phyloP scores from a whole-genome alignment of 768 basidiomycete genomes.

The Stropharia rugosoannulata region DNA sequence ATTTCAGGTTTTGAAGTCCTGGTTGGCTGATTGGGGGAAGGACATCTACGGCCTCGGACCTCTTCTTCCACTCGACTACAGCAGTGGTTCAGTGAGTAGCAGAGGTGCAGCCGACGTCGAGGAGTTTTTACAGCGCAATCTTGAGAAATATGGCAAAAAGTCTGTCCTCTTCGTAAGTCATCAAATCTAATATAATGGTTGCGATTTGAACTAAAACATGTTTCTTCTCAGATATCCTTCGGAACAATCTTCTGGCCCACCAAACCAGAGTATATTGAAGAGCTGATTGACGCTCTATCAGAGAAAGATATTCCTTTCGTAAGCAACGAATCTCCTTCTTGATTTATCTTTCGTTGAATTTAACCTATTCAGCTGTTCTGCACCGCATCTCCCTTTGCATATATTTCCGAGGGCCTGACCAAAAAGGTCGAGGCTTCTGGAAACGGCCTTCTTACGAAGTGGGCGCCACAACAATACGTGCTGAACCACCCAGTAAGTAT shows the following conservation, averaged over 20 bases:
- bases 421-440: conserved; percentile 11
- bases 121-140: conserved; percentile 6
- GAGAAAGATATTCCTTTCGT: conserved; percentile 17
- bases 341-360: not conserved
- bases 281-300: conserved; percentile 9
- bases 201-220: not conserved
- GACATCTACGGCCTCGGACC: conserved; percentile 8
- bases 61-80: conserved; percentile 5
- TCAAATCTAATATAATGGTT: not conserved
- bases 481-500: conserved; percentile 9
- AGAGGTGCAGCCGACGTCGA: conserved; percentile 4
- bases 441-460: conserved; percentile 5
- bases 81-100: not conserved
- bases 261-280: conserved; percentile 11
- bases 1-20: conserved; percentile 1
- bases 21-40: conserved; percentile 1
- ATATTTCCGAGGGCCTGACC: not conserved
- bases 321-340: not conserved
- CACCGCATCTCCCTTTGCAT: conserved; percentile 4
- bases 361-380: conserved; percentile 4
- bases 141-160: conserved; percentile 4
- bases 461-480: conserved; percentile 15
- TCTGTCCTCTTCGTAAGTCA: conserved; percentile 12
- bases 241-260: conserved; percentile 14
- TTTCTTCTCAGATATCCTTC: conserved; percentile 11